Conservation (phyloP, 2,329 filamentous ascomycete genomes). For the Phialocephala sp. region DNA sequence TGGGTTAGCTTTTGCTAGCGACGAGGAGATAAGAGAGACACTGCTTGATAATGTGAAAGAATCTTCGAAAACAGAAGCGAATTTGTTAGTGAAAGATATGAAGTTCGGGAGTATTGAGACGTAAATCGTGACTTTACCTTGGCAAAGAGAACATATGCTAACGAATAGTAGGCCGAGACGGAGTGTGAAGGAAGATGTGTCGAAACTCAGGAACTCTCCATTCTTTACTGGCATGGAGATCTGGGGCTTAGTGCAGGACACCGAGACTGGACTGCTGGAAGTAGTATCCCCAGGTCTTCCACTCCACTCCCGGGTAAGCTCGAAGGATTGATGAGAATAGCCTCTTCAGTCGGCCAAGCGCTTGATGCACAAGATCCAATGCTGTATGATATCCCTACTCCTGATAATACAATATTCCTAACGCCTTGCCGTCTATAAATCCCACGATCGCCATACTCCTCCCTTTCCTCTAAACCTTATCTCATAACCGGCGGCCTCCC, state of each 20-base stretch:
- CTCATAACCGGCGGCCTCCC: slow-evolving; percentile 90
- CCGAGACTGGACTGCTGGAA: slow-evolving; percentile 32
- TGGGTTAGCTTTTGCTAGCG: slow-evolving; percentile 22
- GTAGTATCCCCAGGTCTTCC: background rate
- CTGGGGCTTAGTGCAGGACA: slow-evolving; percentile 35
- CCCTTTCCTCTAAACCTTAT: slow-evolving; percentile 47
- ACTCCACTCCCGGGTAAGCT: too few relatives aligned
- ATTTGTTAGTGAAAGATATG: slow-evolving; percentile 19
- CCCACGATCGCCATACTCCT: slow-evolving; percentile 9
- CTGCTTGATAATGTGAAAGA: slow-evolving; percentile 17
- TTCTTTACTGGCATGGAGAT: slow-evolving; percentile 35
- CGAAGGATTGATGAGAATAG: background rate
- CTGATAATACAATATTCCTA: slow-evolving; percentile 24
- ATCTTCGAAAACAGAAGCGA: background rate
- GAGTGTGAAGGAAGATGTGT: slow-evolving; percentile 36
- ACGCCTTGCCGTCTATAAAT: slow-evolving; percentile 35
- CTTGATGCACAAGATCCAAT: background rate
- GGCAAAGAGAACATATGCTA: background rate
- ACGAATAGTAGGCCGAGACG: slow-evolving; percentile 27
- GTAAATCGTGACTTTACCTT: slow-evolving; percentile 12
- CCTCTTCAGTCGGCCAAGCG: too few relatives aligned
- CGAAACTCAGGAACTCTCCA: slow-evolving; percentile 23
- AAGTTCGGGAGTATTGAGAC: slow-evolving; percentile 33
- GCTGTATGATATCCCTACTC: slow-evolving; percentile 10
- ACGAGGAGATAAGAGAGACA: slow-evolving; percentile 27